Evolutionary conservation across 768 basidiomycete species (phyloP).

Genomic region (Crassisporium funariophilum): DNA sequence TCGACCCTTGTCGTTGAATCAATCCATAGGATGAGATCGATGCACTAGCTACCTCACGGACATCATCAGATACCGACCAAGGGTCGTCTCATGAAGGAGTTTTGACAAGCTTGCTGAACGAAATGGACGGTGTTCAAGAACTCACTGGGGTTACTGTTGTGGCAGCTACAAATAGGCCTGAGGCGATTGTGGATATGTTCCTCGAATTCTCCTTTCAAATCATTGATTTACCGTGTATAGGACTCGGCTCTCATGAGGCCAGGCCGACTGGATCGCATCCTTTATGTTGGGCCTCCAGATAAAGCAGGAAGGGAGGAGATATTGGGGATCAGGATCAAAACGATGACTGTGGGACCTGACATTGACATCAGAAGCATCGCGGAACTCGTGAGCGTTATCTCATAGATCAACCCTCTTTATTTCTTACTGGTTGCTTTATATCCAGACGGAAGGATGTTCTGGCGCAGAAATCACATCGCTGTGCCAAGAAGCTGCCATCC

Average conservation of each 20-base stretch:
- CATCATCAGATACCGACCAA: conserved; percentile 55
- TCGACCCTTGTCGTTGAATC: conserved; percentile 2
- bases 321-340: conserved; percentile 69
- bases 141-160: conserved; percentile 93
- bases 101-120: conserved; percentile 89
- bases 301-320: conserved; percentile 80
- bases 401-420: conserved; percentile 4
- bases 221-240: conserved; percentile 40
- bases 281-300: conserved; percentile 95
- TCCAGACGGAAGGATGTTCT: conserved; percentile 91
- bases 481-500: conserved; percentile 94
- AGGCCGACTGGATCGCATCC: conserved; percentile 89
- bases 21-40: conserved; percentile 89
- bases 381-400: conserved; percentile 51
- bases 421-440: conserved; percentile 1
- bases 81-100: conserved; percentile 80
- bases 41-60: conserved; percentile 82
- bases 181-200: conserved; percentile 61
- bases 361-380: conserved; percentile 73
- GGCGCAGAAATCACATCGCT: conserved; percentile 92
- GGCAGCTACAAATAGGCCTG: conserved; percentile 95
- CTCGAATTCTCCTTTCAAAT: not conserved
- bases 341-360: conserved; percentile 79
- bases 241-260: conserved; percentile 95
- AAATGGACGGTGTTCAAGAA: conserved; percentile 99